Evolutionary conservation across 345 rosid genomes (phyloP), one percentile per base, ranked within the genome.

Genomic region (Durio zibethinus): DNA sequence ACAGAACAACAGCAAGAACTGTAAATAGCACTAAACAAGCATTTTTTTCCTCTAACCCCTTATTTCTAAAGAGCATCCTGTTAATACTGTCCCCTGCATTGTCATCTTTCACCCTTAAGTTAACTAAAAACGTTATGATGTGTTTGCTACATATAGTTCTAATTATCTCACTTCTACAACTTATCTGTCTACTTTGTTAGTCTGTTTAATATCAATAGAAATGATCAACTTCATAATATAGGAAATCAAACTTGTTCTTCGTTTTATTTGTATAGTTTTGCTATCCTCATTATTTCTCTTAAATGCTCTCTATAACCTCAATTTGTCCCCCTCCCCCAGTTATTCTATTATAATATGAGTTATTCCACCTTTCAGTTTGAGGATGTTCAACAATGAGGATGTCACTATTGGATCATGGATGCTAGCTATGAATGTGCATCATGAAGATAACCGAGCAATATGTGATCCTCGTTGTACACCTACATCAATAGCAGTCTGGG

Each of bases 391-490:
- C 87, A 91, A 93, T 78, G 94, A 93, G 87, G 97, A 93, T 85
- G 98, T 91, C 78, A 89, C 88, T n/a, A 90, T 91, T 7, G 98
- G 98, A 15, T 90, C 97, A 35, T 91, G 98, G 98, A 93, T 91
- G 98, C 92, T 93, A 21, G 89, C 91, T 8, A 93, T 93, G 97
- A 88, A 93, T 70, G 94, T 87, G 54, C 83, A 85, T 61, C 94
- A 93, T 27, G 98, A 91, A 78, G 93, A 91, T 77, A 90, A 89
- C 79, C 85, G 89, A 62, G 93, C 91, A 73, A 79, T 91, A 73
- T 93, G 98, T 57, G 90, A 93, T 83, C 92, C 97, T 60, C 86
- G 78, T 73, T 93, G 97, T 78, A 86, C 93, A 35, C 85, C 94
- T 25, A 85, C 92, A 52, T 91, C 97, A 43, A 77, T 92, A 74